A percentile compares a stretch with the other conserved stretches of the same genome.
Evolutionary conservation across 179 eudicot species (phyloP).

Genomic region (Vitellaria paradoxa): DNA sequence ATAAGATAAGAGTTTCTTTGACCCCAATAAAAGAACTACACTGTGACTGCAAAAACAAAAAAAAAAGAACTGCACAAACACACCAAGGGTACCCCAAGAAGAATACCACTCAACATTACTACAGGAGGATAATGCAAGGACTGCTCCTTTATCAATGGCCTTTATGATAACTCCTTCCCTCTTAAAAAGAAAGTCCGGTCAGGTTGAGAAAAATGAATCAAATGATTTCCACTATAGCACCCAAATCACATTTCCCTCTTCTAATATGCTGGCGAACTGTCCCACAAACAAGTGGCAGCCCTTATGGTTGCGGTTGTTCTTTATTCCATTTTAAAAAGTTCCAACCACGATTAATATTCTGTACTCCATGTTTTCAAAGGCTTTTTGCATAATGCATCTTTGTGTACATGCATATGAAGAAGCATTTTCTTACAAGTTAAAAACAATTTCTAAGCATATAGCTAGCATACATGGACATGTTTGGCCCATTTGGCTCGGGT

Average conservation of each 20-base stretch:
- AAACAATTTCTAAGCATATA: too few species aligned
- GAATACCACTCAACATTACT: background rate
- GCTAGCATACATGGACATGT: background rate
- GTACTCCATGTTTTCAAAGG: too few species aligned
- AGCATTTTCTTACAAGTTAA: background rate
- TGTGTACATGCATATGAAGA: background rate
- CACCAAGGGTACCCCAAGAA: background rate
- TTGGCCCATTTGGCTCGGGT: background rate
- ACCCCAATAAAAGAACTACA: background rate
- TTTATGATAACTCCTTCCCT: too few species aligned
- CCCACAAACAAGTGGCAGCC: background rate
- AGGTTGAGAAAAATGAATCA: background rate
- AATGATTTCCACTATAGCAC: background rate
- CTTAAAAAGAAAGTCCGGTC: too few species aligned
- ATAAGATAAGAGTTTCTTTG: background rate
- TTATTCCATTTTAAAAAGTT: background rate
- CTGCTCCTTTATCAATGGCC: too few species aligned
- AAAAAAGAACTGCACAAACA: background rate
- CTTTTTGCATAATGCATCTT: background rate
- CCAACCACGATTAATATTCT: background rate
- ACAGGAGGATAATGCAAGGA: too few species aligned
- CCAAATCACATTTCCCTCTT: background rate
- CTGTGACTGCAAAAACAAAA: background rate
- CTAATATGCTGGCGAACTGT: background rate
- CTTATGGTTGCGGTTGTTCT: background rate